Percentiles rank a stretch among this genome's conserved stretches.
Evolutionary conservation across 495 filamentous ascomycete genomes (phyloP).

Genomic region (Aspergillus ellipticus): DNA sequence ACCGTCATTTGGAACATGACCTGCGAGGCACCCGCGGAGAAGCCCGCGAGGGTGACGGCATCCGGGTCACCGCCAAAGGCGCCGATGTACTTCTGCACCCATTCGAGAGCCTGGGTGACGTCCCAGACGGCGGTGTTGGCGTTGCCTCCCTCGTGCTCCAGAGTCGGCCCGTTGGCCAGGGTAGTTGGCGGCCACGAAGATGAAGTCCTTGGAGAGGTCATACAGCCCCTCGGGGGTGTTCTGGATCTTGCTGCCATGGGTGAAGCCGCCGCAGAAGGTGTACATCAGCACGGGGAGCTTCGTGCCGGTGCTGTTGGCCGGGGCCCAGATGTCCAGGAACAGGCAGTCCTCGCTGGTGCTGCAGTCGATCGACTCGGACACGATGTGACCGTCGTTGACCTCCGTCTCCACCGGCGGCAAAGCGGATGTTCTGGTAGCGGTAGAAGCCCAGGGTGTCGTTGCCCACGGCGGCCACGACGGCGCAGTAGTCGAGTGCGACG

Average conservation of each 20-base stretch:
- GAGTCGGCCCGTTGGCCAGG: conserved; percentile 28
- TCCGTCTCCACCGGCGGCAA: conserved; percentile 44
- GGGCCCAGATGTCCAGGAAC: not conserved
- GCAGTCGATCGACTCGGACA: conserved; percentile 3
- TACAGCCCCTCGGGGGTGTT: too few relatives aligned
- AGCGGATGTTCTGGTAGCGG: conserved; percentile 50
- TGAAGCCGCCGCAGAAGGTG: too few relatives aligned
- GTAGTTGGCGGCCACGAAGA: too few relatives aligned
- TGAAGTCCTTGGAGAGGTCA: conserved; percentile 14
- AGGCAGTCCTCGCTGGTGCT: not conserved
- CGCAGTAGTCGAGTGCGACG: conserved; percentile 19
- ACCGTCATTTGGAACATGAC: conserved; percentile 36
- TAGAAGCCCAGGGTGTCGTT: conserved; percentile 20
- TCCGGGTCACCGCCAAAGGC: too few relatives aligned
- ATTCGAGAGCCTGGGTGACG: too few relatives aligned
- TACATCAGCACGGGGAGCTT: conserved; percentile 5
- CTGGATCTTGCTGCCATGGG: too few relatives aligned
- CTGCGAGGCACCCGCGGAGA: conserved; percentile 18
- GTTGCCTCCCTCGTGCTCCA: conserved; percentile 24
- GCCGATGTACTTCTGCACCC: too few relatives aligned
- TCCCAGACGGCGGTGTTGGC: conserved; percentile 43
- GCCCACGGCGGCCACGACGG: conserved; percentile 13
- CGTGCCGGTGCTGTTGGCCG: conserved; percentile 16
- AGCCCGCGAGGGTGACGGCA: too few relatives aligned
- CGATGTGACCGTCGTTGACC: conserved; percentile 45